These are phyloP conservation scores for Luffa acutangula DNA, from an alignment of 306 rosid genomes.

Conservation along the genomic window DNA sequence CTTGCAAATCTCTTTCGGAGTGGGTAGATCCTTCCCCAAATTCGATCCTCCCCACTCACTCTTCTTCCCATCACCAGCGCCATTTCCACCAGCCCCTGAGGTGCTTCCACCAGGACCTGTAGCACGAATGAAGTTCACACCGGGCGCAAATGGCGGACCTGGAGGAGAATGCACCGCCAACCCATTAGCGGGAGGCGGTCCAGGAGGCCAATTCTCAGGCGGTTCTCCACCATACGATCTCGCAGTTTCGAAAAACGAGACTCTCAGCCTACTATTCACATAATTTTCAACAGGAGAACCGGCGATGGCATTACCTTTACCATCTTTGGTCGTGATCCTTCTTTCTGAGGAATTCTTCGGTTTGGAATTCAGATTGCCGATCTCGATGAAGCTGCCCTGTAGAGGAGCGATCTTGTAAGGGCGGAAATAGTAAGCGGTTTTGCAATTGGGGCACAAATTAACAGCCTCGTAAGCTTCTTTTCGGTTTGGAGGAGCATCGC, in stretches of 20 bases:
- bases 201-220: conserved; percentile 63
- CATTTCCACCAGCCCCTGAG: conserved; percentile 23
- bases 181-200: conserved; percentile 43
- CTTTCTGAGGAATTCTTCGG: conserved; percentile 24
- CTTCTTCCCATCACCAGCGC: conserved; percentile 37
- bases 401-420: conserved; percentile 56
- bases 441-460: conserved; percentile 80
- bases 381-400: conserved; percentile 85
- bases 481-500: conserved; percentile 3
- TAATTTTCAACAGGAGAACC: conserved; percentile 20
- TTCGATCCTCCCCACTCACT: conserved; percentile 84
- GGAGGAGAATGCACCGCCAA: conserved; percentile 86
- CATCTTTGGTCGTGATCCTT: conserved; percentile 20
- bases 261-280: conserved; percentile 30
- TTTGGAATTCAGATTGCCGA: conserved; percentile 39
- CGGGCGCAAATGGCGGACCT: conserved; percentile 83
- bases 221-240: conserved; percentile 53
- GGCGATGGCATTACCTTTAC: conserved; percentile 12
- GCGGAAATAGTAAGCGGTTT: conserved; percentile 70
- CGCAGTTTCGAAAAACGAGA: conserved; percentile 48
- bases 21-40: conserved; percentile 81
- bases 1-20: conserved; percentile 85
- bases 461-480: conserved; percentile 40
- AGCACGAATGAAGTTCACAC: conserved; percentile 58
- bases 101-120: conserved; percentile 28